A percentile compares a stretch with the other conserved stretches of the same genome.
These are phyloP conservation scores for Dunaliella primolecta DNA, from an alignment of 139 green algal species.

Conservation along the genomic window DNA sequence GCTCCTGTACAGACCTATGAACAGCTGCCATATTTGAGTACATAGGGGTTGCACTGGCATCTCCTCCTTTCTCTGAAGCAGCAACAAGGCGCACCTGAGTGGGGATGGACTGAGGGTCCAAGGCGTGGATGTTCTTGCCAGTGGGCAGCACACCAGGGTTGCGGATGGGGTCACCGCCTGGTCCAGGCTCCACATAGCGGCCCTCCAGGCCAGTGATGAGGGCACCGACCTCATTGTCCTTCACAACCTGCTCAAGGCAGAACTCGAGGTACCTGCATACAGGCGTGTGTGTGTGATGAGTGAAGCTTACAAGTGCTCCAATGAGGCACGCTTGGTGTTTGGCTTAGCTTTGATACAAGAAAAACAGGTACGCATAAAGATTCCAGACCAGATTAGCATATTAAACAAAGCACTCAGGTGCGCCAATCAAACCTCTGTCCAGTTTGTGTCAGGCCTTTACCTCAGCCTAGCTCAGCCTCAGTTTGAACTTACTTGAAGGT, in stretches of 20 bases:
- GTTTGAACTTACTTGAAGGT: slow-evolving; percentile 77
- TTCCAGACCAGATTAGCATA: no score
- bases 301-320: neutral
- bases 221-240: slow-evolving; percentile 98
- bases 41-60: no score
- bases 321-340: neutral
- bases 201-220: slow-evolving; percentile 84
- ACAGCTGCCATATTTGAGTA: no score
- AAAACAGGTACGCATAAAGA: no score
- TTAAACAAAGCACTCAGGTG: no score
- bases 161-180: slow-evolving; percentile 97
- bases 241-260: slow-evolving; percentile 94
- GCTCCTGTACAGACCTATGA: no score
- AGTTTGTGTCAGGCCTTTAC: no score
- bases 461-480: no score
- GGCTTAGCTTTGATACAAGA: no score
- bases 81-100: slow-evolving; percentile 55
- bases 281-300: neutral
- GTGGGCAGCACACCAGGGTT: slow-evolving; percentile 97
- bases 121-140: slow-evolving; percentile 99
- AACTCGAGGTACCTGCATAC: slow-evolving; percentile 82
- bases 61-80: no score
- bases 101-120: slow-evolving; percentile 97
- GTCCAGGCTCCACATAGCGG: slow-evolving; percentile 91
- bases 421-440: no score